Evolutionary conservation across 495 filamentous ascomycete species (phyloP), one percentile per base, ranked within the genome.

Genomic region (Talaromyces adpressus): DNA sequence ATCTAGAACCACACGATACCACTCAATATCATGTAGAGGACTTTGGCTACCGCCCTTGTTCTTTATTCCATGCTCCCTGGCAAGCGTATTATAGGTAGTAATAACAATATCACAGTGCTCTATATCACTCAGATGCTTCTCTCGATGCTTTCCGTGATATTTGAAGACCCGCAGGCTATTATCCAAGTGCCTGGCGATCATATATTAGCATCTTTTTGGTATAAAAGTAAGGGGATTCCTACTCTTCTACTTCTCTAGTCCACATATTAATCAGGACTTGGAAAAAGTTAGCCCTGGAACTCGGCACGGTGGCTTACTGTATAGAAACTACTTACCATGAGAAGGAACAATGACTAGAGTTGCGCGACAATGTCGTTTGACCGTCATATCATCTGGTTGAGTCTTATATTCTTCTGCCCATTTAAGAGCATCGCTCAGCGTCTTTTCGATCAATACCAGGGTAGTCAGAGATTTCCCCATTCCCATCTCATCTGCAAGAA

Each of bases 371-470:
- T 16, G n/a, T 22, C 41, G 60, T 29, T 49, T 30, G 12, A 7
- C 25, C 12, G 27, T 16, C 1, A 23, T 25, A 49, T 27, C 34
- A 61, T 49, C 60, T 4, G 14, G 3, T n/a, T 56, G 60, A 27
- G 4, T 51, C 36, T 62, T 29, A 18, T 1, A 7, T 62, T 14
- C 36, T 25, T 23, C 8, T 59, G n/a, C 62, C 49, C 27, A 63
- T 12, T 16, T 3, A 39, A n/a, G 20, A 0, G 47, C 23, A 16
- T 60, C 62, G 25, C 58, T n/a, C 71, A 68, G 87, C 81, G 51
- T 74, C 72, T 59, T 69, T 23, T 61, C 58, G 4, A 72, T 56
- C 63, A 70, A 90, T 77, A 69, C 91, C 87, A 6, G 72, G 22
- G 63, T 68, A 4, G 64, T 66, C 29, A 72, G 59, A 4, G 70